phyloP scores from a whole-genome alignment of 2,329 filamentous ascomycete species.

The Monascus ruber region DNA sequence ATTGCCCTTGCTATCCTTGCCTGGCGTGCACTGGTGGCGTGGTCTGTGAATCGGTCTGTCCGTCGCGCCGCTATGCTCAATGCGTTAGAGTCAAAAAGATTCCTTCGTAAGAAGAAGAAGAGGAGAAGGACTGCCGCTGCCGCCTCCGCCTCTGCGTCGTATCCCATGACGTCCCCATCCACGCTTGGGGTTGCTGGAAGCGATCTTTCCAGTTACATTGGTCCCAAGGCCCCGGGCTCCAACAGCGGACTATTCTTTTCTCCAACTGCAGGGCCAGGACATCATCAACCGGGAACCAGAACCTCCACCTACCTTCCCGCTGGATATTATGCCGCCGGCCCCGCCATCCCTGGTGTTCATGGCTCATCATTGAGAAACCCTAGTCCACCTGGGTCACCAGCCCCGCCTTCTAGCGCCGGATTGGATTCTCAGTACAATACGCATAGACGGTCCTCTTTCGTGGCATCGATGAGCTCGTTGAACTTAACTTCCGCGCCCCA shows the following conservation, averaged over 20 bases:
- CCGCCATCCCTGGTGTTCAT: constrained; percentile 38
- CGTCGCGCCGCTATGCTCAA: constrained; percentile 71
- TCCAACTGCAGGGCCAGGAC: constrained; percentile 62
- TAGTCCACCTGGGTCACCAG: constrained; percentile 56
- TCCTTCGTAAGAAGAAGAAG: constrained; percentile 39
- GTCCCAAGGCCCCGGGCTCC: constrained; percentile 35
- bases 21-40: constrained; percentile 81
- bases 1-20: constrained; percentile 69
- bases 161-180: constrained; percentile 43
- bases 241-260: constrained; percentile 85
- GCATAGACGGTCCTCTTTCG: constrained; percentile 20
- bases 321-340: constrained; percentile 75
- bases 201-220: constrained; percentile 17
- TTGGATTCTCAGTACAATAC: constrained; percentile 13
- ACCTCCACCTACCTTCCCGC: constrained; percentile 73
- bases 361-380: constrained; percentile 25
- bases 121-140: constrained; percentile 18
- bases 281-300: constrained; percentile 47
- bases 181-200: constrained; percentile 29
- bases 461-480: constrained; percentile 47
- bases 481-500: constrained; percentile 53
- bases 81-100: constrained; percentile 59
- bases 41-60: constrained; percentile 84
- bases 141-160: constrained; percentile 8
- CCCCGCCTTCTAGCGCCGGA: constrained; percentile 35